These are phyloP conservation scores for Cephaloascus albidus DNA, from an alignment of 805 yeast genomes.

Conservation along the genomic window DNA sequence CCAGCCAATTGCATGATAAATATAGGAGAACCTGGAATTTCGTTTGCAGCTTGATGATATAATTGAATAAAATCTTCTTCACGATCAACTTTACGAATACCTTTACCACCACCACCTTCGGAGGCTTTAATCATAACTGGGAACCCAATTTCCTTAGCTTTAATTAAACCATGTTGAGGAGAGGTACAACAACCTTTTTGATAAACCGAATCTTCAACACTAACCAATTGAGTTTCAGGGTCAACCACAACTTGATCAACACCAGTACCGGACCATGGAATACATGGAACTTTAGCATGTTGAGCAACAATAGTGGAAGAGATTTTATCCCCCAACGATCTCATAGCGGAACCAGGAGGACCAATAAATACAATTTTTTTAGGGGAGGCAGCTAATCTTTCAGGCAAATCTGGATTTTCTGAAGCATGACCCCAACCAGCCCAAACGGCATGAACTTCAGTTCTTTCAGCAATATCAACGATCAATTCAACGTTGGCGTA, in stretches of 20 bases:
- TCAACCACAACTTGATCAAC: conserved; percentile 76
- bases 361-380: conserved; percentile 91
- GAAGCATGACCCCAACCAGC: conserved; percentile 99
- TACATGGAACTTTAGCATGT: conserved; percentile 97
- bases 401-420: conserved; percentile 95
- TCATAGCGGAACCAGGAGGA: conserved; percentile 99
- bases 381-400: conserved; percentile 85
- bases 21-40: conserved; percentile 98
- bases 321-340: conserved; percentile 98
- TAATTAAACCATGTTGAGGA: conserved; percentile 82
- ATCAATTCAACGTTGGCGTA: conserved; percentile 96
- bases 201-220: conserved; percentile 79
- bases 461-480: conserved; percentile 95
- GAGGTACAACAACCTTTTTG: conserved; percentile 78
- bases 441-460: conserved; percentile 98
- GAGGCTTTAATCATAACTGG: conserved; percentile 99
- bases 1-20: conserved; percentile 98
- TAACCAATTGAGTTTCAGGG: conserved; percentile 63
- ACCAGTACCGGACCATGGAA: conserved; percentile 99
- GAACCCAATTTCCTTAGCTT: conserved; percentile 85
- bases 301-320: conserved; percentile 98
- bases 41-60: conserved; percentile 92
- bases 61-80: conserved; percentile 69
- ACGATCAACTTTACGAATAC: conserved; percentile 90
- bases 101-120: conserved; percentile 99